These are phyloP conservation scores for Bipolaris gigantea DNA, from an alignment of 2,329 filamentous ascomycete species.

Conservation along the genomic window DNA sequence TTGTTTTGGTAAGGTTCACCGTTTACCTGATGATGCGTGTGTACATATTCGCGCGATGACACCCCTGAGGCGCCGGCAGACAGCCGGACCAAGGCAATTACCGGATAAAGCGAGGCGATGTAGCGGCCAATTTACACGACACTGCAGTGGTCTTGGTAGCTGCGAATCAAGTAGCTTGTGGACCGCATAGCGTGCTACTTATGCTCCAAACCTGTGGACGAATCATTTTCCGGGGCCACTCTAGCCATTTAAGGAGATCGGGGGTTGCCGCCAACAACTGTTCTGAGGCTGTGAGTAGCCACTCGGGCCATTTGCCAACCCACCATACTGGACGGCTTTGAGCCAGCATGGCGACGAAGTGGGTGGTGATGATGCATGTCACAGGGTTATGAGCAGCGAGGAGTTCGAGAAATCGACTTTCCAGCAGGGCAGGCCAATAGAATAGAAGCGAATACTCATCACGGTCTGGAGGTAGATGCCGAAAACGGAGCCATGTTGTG, in stretches of 20 bases:
- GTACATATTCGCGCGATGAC: too few relatives aligned
- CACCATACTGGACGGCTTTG: constrained; percentile 32
- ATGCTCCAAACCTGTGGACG: constrained; percentile 8
- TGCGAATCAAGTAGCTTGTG: not conserved
- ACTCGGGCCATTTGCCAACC: constrained; percentile 34
- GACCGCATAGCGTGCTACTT: not conserved
- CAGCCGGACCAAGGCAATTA: too few relatives aligned
- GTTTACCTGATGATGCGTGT: too few relatives aligned
- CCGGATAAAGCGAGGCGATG: not conserved
- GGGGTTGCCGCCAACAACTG: constrained; percentile 27
- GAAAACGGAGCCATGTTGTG: constrained; percentile 20
- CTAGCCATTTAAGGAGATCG: constrained; percentile 33
- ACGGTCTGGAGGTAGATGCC: constrained; percentile 20
- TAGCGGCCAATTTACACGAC: not conserved
- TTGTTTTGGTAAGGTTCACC: too few relatives aligned
- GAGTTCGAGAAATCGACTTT: constrained; percentile 29
- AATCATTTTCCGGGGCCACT: constrained; percentile 31
- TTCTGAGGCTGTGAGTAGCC: constrained; percentile 28
- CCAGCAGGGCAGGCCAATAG: constrained; percentile 28
- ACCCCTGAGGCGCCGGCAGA: too few relatives aligned
- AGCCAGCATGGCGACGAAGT: constrained; percentile 32
- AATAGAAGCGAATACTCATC: constrained; percentile 32
- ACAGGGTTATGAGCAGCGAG: constrained; percentile 32
- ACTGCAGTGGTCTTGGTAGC: not conserved
- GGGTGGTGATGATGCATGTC: constrained; percentile 30